phyloP scores from a whole-genome alignment of 192 early-diverging fungal species.

The Phlyctochytrium bullatum region DNA sequence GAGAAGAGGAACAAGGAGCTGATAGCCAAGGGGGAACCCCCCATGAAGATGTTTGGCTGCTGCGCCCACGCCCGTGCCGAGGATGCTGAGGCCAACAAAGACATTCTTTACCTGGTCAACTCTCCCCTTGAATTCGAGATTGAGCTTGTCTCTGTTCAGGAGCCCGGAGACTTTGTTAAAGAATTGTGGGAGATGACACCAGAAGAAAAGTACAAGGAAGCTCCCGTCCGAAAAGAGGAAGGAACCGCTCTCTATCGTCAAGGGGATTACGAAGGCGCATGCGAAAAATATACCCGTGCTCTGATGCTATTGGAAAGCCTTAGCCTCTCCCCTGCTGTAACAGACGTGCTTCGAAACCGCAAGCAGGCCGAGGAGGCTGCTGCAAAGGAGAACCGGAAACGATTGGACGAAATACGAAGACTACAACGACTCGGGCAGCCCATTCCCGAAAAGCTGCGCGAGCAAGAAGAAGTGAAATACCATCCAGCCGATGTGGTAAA shows the following conservation, averaged over 20 bases:
- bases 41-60: conserved; percentile 36
- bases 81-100: conserved; percentile 27
- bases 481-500: neutral
- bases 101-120: conserved; percentile 33
- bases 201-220: conserved; percentile 46
- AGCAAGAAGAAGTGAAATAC: neutral
- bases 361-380: conserved; percentile 7
- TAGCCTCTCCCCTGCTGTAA: conserved; percentile 27
- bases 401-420: conserved; percentile 18
- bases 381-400: conserved; percentile 18
- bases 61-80: conserved; percentile 34
- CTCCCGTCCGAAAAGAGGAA: conserved; percentile 36
- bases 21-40: conserved; percentile 34
- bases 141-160: conserved; percentile 43
- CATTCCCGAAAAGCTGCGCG: conserved; percentile 19
- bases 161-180: conserved; percentile 36
- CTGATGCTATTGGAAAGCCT: conserved; percentile 48
- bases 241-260: conserved; percentile 34
- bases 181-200: conserved; percentile 53
- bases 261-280: conserved; percentile 37
- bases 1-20: conserved; percentile 38
- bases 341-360: conserved; percentile 34
- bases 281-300: conserved; percentile 45
- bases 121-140: conserved; percentile 51
- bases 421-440: conserved; percentile 7